Evolutionary conservation across 192 early-diverging fungal genomes (phyloP).

Genomic region (Linnemannia exigua): DNA sequence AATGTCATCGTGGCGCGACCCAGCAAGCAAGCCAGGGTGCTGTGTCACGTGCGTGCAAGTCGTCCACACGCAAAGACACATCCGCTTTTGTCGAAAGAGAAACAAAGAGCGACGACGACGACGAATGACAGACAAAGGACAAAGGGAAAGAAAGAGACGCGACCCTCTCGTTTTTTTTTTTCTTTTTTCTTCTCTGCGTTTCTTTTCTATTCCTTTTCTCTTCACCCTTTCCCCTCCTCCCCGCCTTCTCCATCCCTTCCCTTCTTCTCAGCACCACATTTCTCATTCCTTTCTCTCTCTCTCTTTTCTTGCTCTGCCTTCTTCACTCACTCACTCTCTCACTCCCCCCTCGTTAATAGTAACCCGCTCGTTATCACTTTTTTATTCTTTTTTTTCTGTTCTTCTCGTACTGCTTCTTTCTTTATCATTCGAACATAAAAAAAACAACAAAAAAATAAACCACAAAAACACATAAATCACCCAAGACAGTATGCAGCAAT

Average conservation of each 20-base stretch:
- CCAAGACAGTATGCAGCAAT: slow-evolving; percentile 18
- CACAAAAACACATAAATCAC: neutral
- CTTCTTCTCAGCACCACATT: neutral
- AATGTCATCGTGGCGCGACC: neutral
- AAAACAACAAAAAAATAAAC: neutral
- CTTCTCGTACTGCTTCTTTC: neutral
- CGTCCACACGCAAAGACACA: neutral
- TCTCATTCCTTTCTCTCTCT: neutral
- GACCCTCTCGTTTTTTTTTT: neutral
- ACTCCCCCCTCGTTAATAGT: neutral
- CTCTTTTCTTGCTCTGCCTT: neutral
- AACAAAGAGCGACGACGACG: neutral
- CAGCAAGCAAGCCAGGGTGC: neutral
- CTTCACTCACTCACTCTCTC: neutral
- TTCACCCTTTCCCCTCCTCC: neutral
- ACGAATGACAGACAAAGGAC: too few relatives aligned
- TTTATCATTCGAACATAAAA: neutral
- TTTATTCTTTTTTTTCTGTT: neutral
- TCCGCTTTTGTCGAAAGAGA: neutral
- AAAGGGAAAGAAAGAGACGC: too few relatives aligned
- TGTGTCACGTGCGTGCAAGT: neutral
- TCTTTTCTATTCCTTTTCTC: neutral
- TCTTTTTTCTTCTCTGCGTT: slow-evolving; percentile 11
- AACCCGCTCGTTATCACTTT: neutral
- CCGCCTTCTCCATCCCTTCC: neutral